Base-by-base conservation (phyloP, 768 basidiomycete species). In the Amanita rubescens region DNA sequence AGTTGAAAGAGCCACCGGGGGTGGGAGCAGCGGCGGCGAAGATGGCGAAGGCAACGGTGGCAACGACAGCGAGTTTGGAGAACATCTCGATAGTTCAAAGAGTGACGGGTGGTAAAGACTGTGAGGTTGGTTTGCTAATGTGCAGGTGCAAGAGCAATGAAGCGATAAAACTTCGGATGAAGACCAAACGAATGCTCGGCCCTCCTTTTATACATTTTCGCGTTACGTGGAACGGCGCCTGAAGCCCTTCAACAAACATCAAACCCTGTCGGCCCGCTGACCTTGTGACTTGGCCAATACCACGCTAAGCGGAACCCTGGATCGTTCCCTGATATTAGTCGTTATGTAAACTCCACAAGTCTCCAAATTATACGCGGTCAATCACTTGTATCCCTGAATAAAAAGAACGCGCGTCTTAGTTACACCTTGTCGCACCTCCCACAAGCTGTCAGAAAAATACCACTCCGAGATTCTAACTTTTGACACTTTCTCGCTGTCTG, bases 1-100 rank as follows among this genome's bases (percentile, higher is more conserved):
- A 68, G 22, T 59, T 59, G 41, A 55, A 51, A 22, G 44, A 33
- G 44, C 57, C 58, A 9, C 48, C 55, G 7, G 59, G 60, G 22
- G 57, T 41, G 27, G 65, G 65, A 12, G 62, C 57, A n/a, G 69
- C 69, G 27, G 65, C 66, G 32, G 59, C 64, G 50, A 65, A 64
- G 58, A 62, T 32, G 19, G 61, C 64, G 56, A 65, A 59, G 47
- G 59, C 48, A 56, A 58, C 61, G 34, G 52, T 57, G 49, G 58
- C 51, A 56, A 64, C 20, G 56, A 66, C 27, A 49, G 59, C 61
- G 59, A 62, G 39, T 50, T 68, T 66, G 61, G 63, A 63, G 64
- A 65, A 65, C 67, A 68, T 68, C 17, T 51, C 49, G 17, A 51
- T 2, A 34, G 19, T 19, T 17, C 6, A 51, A 30, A 37, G 49